Base-by-base conservation (phyloP, 768 basidiomycete genomes). In the Tephrocybe rancida region DNA sequence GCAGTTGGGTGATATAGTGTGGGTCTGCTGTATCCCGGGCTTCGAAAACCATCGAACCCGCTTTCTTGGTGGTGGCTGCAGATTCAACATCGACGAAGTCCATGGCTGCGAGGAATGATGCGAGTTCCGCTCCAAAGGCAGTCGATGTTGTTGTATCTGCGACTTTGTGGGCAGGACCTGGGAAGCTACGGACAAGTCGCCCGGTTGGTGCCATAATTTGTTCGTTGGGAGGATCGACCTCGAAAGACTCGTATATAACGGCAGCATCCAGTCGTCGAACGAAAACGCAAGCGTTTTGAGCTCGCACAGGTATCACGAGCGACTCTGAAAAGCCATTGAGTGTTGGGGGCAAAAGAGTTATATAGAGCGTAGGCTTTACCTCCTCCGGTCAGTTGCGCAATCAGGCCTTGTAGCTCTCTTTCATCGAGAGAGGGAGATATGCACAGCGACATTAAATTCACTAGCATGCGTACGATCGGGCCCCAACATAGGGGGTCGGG, bases 251-350 rank as follows among this genome's bases (percentile, higher is more conserved):
- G 50, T 77, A 73, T 21, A 69, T 51, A 11, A 73, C 71, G 11
- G 59, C 50, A 5, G 56, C 34, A n/a, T 54, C 43, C 14, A 49
- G 49, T 44, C 63, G 66, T 32, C 76, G 70, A 18, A 79, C 56
- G 10, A 82, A 61, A 3, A 83, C 50, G 9, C 70, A 78, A 3
- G 76, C 80, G 44, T 83, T 83, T 51, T 84, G 83, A 0, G 72
- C 69, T 21, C 64, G 66, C 27, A 84, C 67, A 4, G 68, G 69
- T 37, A 78, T 66, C 16, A 66, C 63, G 5, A 75, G 52, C 7
- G 69, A 60, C 46, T 73, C 81, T 82, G 42, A 22, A 46, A 18
- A 7, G 26, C 5, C 29, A 16, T 48, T 14, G 25, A 9, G 1
- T 14, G 13, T 2, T 16, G 14, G 50, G 18, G 24, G n/a, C 25